These are phyloP conservation scores for Primulina tabacum DNA, from an alignment of 257 asterid genomes.

Conservation along the genomic window DNA sequence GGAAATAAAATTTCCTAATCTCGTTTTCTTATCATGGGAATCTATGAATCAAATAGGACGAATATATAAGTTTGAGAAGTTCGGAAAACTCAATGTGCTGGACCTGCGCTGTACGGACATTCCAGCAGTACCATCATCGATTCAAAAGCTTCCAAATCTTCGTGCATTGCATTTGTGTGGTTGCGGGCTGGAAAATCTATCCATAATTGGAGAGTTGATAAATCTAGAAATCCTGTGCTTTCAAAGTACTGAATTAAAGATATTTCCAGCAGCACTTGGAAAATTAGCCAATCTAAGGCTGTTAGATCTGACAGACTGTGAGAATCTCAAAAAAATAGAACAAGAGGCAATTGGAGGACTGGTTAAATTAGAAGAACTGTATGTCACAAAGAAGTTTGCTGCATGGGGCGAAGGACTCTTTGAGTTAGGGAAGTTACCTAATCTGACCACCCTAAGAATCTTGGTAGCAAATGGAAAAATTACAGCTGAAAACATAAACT, in stretches of 20 bases:
- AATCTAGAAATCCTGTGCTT: constrained; percentile 26
- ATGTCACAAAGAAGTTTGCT: constrained; percentile 4
- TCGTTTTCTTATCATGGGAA: constrained; percentile 18
- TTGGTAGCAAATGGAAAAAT: not conserved
- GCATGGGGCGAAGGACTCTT: constrained; percentile 11
- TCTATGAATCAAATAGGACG: not conserved
- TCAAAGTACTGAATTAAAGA: constrained; percentile 8
- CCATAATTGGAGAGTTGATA: constrained; percentile 16
- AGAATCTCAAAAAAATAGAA: too few species aligned
- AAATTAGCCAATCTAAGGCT: too few species aligned
- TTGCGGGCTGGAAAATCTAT: constrained; percentile 15
- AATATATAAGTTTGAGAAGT: not conserved
- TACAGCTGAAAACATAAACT: constrained; percentile 7
- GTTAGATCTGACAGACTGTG: too few species aligned
- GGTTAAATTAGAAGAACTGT: constrained; percentile 22
- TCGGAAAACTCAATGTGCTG: constrained; percentile 22
- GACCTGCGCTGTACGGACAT: not conserved
- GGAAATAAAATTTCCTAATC: constrained; percentile 9
- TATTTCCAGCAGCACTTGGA: constrained; percentile 22
- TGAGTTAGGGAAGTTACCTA: not conserved
- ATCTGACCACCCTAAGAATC: constrained; percentile 21
- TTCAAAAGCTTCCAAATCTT: constrained; percentile 15
- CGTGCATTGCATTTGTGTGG: constrained; percentile 10
- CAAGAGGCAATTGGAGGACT: too few species aligned
- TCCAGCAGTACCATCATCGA: constrained; percentile 1